Evolutionary conservation across 129 eudicot species (phyloP).

Genomic region (Erigeron canadensis): DNA sequence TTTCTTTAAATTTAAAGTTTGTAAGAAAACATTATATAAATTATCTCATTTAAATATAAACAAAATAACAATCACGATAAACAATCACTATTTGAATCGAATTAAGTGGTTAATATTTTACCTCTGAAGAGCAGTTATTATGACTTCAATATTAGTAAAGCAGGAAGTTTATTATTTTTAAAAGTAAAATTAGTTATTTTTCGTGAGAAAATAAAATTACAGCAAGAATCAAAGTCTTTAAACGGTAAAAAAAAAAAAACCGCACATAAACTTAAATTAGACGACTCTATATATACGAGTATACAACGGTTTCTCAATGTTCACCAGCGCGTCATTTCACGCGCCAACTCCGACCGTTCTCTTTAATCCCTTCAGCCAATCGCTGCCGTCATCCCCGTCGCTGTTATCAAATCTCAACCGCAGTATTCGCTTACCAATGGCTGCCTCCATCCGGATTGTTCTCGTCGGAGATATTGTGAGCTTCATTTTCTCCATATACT

Average conservation of each 20-base stretch:
- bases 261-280: too few relatives aligned
- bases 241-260: background rate
- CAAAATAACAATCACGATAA: too few relatives aligned
- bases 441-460: slow-evolving; percentile 68
- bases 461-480: slow-evolving; percentile 89
- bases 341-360: slow-evolving; percentile 36
- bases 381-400: slow-evolving; percentile 19
- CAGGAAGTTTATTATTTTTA: too few relatives aligned
- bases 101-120: too few relatives aligned
- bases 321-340: slow-evolving; percentile 46
- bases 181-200: too few relatives aligned
- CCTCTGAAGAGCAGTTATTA: too few relatives aligned
- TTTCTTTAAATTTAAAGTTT: too few relatives aligned
- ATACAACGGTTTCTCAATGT: slow-evolving; percentile 24
- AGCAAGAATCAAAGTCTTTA: background rate
- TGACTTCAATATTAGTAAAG: too few relatives aligned
- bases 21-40: too few relatives aligned
- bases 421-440: slow-evolving; percentile 48
- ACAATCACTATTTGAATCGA: too few relatives aligned
- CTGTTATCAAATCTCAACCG: slow-evolving; percentile 18
- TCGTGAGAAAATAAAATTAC: too few relatives aligned
- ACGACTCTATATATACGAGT: background rate
- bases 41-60: too few relatives aligned
- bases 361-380: slow-evolving; percentile 14
- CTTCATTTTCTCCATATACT: background rate